These are phyloP conservation scores for Jamesozyma gamospora DNA, from an alignment of 805 yeast species.

Conservation along the genomic window DNA sequence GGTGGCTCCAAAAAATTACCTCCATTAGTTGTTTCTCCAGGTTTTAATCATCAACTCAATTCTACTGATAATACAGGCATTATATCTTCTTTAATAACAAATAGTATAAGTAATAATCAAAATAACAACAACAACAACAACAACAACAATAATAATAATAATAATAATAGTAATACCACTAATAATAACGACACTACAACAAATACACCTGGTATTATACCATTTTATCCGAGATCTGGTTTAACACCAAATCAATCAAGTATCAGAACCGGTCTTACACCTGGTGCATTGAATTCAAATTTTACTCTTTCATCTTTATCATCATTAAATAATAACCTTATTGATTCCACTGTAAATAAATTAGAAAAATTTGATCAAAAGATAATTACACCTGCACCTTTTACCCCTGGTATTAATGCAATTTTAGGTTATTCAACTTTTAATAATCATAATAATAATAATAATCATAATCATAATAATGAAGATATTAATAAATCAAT, in stretches of 20 bases:
- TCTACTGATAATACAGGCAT: neutral
- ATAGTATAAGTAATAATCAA: neutral
- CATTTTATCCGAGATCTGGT: conserved; percentile 37
- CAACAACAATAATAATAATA: neutral
- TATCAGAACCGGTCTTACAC: conserved; percentile 62
- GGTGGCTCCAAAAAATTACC: conserved; percentile 50
- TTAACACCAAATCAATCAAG: conserved; percentile 71
- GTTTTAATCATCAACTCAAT: neutral
- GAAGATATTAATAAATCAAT: neutral
- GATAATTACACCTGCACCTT: neutral
- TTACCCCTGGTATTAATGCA: neutral
- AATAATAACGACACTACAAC: neutral
- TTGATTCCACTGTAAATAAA: neutral
- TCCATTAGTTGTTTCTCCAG: conserved; percentile 24
- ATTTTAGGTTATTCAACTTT: neutral
- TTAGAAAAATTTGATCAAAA: neutral
- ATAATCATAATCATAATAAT: neutral
- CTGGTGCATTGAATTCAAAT: conserved; percentile 35
- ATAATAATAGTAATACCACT: neutral
- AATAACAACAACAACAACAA: too few relatives aligned
- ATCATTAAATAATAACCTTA: conserved; percentile 4
- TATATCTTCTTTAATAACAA: neutral
- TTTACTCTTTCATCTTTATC: conserved; percentile 14
- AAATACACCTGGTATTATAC: conserved; percentile 4
- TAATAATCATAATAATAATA: neutral